Percentiles rank a stretch among this genome's conserved stretches.
Evolutionary conservation across 352 stramenopile species (phyloP).

Genomic region (Pythium dissimile): DNA sequence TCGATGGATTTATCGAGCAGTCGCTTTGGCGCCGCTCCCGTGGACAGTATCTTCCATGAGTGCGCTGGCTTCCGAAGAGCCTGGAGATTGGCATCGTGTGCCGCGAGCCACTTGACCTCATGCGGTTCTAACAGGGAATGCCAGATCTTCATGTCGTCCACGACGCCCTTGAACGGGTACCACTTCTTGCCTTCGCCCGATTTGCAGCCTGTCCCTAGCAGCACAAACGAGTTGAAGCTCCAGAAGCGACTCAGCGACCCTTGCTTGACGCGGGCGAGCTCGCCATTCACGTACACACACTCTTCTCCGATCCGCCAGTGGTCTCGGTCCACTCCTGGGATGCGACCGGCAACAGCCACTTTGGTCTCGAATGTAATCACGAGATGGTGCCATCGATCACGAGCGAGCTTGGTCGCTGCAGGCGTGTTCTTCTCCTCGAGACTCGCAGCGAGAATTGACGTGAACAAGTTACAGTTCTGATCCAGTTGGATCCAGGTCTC

Average conservation of each 20-base stretch:
- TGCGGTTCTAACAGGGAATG: conserved; percentile 1
- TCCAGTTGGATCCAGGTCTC: conserved; percentile 18
- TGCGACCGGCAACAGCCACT: neutral
- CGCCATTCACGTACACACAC: conserved; percentile 36
- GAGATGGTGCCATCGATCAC: conserved; percentile 42
- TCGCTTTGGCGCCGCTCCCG: neutral
- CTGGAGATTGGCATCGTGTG: neutral
- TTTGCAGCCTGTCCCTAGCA: conserved; percentile 20
- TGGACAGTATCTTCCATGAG: conserved; percentile 18
- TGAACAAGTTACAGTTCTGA: conserved; percentile 5
- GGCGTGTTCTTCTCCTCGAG: neutral
- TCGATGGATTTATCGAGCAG: conserved; percentile 17
- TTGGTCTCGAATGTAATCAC: conserved; percentile 32
- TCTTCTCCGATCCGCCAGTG: conserved; percentile 19
- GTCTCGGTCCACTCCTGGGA: neutral
- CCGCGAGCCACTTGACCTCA: conserved; percentile 4
- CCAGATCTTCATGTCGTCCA: conserved; percentile 20
- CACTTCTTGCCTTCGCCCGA: conserved; percentile 13
- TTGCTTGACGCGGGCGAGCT: conserved; percentile 7
- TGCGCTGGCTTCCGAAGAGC: neutral
- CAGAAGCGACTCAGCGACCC: conserved; percentile 21
- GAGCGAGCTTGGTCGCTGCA: conserved; percentile 22
- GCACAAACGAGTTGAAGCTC: conserved; percentile 21
- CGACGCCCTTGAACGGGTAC: conserved; percentile 17
- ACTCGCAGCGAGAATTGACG: conserved; percentile 8